A percentile compares a stretch with the other conserved stretches of the same genome.
Conservation (phyloP, 129 eudicot species). For the Chrysanthemum lavandulifolium region DNA sequence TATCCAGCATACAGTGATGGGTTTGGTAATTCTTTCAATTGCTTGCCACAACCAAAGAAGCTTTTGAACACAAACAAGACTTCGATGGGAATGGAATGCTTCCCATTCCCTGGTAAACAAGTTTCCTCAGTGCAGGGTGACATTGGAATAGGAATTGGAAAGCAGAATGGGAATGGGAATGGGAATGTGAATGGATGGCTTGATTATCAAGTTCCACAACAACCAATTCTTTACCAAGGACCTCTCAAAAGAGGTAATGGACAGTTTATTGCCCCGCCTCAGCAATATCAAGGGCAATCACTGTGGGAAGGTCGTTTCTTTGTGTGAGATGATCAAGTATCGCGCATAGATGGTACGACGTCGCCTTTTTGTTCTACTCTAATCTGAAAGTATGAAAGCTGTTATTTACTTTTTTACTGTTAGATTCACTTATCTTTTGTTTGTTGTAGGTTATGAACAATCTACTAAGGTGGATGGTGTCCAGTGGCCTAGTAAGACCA, state of each 20-base stretch:
- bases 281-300: constrained; percentile 80
- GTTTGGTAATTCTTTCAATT: constrained; percentile 45
- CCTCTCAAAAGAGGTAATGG: constrained; percentile 54
- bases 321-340: constrained; percentile 57
- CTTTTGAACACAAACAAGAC: constrained; percentile 44
- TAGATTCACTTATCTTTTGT: neutral
- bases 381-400: neutral
- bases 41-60: constrained; percentile 38
- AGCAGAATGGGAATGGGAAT: neutral
- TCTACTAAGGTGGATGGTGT: constrained; percentile 54
- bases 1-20: constrained; percentile 42
- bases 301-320: constrained; percentile 80
- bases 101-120: constrained; percentile 99
- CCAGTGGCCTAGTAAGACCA: constrained; percentile 57
- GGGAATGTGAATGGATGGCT: constrained; percentile 45
- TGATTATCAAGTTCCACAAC: constrained; percentile 48
- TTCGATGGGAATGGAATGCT: constrained; percentile 54
- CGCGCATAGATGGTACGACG: constrained; percentile 44
- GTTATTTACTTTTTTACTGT: neutral
- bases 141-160: constrained; percentile 32
- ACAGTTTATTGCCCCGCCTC: constrained; percentile 50
- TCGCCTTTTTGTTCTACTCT: neutral
- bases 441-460: constrained; percentile 49
- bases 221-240: constrained; percentile 45
- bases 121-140: constrained; percentile 39